Conservation (phyloP, 257 asterid species). For the Solanum arcanum region DNA sequence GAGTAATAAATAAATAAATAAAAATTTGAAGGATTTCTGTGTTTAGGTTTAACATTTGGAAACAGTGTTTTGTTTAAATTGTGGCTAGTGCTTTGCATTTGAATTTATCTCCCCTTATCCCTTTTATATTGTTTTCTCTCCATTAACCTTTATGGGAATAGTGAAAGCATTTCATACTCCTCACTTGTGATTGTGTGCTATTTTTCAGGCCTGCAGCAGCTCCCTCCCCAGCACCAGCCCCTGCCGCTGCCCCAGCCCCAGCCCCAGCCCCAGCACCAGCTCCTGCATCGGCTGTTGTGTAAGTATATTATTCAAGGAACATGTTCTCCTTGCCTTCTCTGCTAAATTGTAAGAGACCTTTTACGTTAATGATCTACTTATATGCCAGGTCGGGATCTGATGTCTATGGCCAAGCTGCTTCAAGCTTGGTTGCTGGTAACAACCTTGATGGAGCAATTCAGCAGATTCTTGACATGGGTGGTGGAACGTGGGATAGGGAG, state of each 20-base stretch:
- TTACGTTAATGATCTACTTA: background rate
- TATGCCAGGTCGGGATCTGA: constrained; percentile 32
- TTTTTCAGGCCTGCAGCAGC: background rate
- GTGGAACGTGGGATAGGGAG: constrained; percentile 87
- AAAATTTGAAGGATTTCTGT: background rate
- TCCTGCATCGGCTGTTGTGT: constrained; percentile 4
- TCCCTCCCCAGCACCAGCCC: background rate
- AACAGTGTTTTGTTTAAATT: background rate
- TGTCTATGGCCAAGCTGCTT: constrained; percentile 60
- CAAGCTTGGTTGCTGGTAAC: constrained; percentile 62
- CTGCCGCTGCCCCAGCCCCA: background rate
- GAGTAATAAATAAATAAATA: background rate
- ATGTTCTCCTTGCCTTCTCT: background rate
- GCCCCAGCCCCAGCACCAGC: background rate
- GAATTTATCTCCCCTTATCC: background rate
- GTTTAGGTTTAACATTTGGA: background rate
- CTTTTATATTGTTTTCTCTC: background rate
- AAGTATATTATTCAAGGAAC: background rate
- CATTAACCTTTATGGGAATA: background rate
- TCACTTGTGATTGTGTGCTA: background rate
- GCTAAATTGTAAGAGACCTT: background rate
- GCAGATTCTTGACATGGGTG: constrained; percentile 89
- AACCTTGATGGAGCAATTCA: constrained; percentile 60
- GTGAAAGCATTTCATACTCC: background rate
- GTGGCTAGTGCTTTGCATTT: background rate